Conservation (phyloP, 2,329 filamentous ascomycete genomes). For the Simplicillium aogashimaense region DNA sequence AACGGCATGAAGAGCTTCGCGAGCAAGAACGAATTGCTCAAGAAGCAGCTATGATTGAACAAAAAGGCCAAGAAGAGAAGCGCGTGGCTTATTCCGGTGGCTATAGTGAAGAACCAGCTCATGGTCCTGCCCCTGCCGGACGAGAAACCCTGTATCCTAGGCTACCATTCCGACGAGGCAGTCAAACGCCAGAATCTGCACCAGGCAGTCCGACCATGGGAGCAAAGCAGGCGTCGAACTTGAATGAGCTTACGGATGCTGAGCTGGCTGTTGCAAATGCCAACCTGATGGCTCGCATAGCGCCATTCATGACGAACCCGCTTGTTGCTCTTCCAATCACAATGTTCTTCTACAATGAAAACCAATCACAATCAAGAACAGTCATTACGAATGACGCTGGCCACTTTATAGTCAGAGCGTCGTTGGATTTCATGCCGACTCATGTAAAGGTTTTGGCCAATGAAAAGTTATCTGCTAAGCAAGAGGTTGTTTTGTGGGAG, state of each 20-base stretch:
- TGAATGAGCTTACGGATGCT: constrained; percentile 57
- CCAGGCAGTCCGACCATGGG: constrained; percentile 33
- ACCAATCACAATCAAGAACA: constrained; percentile 71
- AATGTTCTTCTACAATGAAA: constrained; percentile 89
- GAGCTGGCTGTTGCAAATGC: constrained; percentile 74
- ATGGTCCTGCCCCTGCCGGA: constrained; percentile 23
- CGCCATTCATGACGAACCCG: constrained; percentile 83
- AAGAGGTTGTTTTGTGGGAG: constrained; percentile 68
- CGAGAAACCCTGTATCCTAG: constrained; percentile 20
- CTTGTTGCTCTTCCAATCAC: constrained; percentile 71
- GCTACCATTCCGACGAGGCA: constrained; percentile 18
- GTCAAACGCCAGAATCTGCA: constrained; percentile 25
- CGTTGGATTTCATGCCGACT: constrained; percentile 83
- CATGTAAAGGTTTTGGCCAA: constrained; percentile 81
- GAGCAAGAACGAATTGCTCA: constrained; percentile 59
- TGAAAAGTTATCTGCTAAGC: constrained; percentile 72
- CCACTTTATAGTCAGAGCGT: constrained; percentile 73
- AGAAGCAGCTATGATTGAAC: constrained; percentile 70
- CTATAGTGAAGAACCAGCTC: constrained; percentile 59
- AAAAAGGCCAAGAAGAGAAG: constrained; percentile 60
- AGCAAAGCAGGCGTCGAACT: constrained; percentile 23
- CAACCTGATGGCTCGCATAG: constrained; percentile 77
- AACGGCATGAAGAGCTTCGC: constrained; percentile 32
- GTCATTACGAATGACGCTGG: constrained; percentile 80
- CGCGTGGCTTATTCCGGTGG: constrained; percentile 59